phyloP scores from a whole-genome alignment of 1,284 basidiomycete species.

The Ustilago shanxiensis region DNA sequence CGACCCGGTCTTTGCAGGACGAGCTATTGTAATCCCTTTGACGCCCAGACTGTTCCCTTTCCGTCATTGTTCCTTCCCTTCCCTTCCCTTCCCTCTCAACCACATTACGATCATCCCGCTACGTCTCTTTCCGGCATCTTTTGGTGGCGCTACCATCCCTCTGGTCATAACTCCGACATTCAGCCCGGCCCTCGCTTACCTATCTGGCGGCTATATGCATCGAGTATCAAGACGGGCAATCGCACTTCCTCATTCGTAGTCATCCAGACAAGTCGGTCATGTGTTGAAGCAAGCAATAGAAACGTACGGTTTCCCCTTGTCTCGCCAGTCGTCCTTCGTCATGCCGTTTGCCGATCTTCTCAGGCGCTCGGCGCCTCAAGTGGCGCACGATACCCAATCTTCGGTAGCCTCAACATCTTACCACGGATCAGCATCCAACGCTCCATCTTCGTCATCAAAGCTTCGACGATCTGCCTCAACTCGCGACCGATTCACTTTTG shows the following conservation, averaged over 20 bases:
- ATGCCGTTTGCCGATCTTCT: constrained; percentile 38
- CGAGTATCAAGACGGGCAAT: not conserved
- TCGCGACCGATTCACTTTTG: constrained; percentile 19
- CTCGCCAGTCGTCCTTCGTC: constrained; percentile 1
- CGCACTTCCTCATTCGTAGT: too few relatives aligned
- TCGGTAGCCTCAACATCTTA: constrained; percentile 8
- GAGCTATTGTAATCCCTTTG: not conserved
- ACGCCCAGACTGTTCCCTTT: not conserved
- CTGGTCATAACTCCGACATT: constrained; percentile 4
- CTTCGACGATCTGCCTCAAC: not conserved
- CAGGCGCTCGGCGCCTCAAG: constrained; percentile 17
- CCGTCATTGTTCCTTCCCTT: not conserved
- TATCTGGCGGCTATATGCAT: not conserved
- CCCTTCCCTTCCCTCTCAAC: not conserved
- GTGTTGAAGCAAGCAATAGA: constrained; percentile 24
- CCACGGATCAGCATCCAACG: constrained; percentile 9
- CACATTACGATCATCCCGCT: not conserved
- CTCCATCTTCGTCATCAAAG: constrained; percentile 10
- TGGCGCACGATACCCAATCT: not conserved
- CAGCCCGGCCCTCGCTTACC: constrained; percentile 10
- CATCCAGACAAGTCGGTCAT: not conserved
- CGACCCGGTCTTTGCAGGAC: not conserved
- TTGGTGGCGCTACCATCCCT: not conserved
- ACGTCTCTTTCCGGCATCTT: not conserved
- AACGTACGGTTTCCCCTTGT: not conserved